Conservation (phyloP, 768 basidiomycete species). For the Pleurotus eryngii region DNA sequence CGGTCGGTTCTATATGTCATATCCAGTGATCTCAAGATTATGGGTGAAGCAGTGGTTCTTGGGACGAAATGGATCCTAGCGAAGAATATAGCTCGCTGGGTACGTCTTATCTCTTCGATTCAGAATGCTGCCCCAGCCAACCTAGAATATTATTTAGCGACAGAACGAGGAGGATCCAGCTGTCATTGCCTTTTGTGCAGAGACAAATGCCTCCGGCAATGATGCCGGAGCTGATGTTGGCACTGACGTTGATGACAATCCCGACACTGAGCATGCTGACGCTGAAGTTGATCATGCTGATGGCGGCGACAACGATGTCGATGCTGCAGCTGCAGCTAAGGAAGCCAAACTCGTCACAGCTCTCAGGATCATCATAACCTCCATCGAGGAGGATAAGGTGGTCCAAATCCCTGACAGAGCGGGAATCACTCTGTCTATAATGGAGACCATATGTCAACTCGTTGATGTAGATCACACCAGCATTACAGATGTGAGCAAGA, state of each 20-base stretch:
- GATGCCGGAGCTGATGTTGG: neutral
- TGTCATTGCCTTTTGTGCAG: neutral
- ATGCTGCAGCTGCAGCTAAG: too few relatives aligned
- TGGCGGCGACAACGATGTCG: neutral
- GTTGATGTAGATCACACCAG: too few relatives aligned
- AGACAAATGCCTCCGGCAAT: neutral
- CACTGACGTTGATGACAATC: neutral
- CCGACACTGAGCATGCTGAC: neutral
- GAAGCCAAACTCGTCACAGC: neutral
- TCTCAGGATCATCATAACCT: neutral
- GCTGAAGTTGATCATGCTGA: neutral
- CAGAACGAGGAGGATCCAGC: neutral
- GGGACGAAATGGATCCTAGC: constrained; percentile 21
- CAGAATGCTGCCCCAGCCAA: neutral
- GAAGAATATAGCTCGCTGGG: constrained; percentile 19
- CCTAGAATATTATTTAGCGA: neutral
- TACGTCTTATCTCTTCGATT: constrained; percentile 7
- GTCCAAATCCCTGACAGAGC: too few relatives aligned
- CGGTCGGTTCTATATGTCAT: constrained; percentile 19
- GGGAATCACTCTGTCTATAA: too few relatives aligned
- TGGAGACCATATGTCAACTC: too few relatives aligned
- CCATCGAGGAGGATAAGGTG: neutral
- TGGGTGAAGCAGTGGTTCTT: constrained; percentile 12
- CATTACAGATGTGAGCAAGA: too few relatives aligned
- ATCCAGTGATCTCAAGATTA: constrained; percentile 18